phyloP scores from a whole-genome alignment of 208 protist genomes.

The Acanthamoeba lenticulata region DNA sequence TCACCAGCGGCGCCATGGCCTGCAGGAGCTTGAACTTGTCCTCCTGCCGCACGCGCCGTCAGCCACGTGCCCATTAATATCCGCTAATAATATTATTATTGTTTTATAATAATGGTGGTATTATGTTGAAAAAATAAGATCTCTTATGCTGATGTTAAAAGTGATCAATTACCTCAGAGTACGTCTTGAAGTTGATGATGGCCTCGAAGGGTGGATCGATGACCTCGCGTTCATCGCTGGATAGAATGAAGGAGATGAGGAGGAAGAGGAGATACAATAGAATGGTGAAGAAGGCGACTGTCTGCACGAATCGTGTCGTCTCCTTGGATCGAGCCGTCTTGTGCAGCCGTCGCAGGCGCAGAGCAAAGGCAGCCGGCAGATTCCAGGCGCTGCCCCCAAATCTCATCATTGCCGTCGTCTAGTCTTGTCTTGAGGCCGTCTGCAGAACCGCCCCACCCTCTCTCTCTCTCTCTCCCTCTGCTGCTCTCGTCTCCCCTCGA shows the following conservation, averaged over 20 bases:
- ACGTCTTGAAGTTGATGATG: slow-evolving; percentile 35
- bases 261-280: not conserved
- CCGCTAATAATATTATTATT: not conserved
- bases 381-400: not conserved
- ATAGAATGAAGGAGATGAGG: not conserved
- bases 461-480: not conserved
- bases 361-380: not conserved
- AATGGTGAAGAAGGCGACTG: not conserved
- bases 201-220: slow-evolving; percentile 28
- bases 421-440: too few species aligned
- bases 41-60: not conserved
- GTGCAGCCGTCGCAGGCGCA: not conserved
- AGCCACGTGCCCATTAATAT: not conserved
- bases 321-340: not conserved
- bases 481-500: too few species aligned
- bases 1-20: slow-evolving; percentile 3
- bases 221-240: slow-evolving; percentile 5
- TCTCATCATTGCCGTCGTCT: not conserved
- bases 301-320: not conserved
- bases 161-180: slow-evolving; percentile 7
- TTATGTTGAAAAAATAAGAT: not conserved
- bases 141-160: not conserved
- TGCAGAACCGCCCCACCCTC: too few species aligned
- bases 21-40: not conserved
- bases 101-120: not conserved